Conservation (phyloP, 2,329 filamentous ascomycete genomes). For the Fusarium zealandicum region DNA sequence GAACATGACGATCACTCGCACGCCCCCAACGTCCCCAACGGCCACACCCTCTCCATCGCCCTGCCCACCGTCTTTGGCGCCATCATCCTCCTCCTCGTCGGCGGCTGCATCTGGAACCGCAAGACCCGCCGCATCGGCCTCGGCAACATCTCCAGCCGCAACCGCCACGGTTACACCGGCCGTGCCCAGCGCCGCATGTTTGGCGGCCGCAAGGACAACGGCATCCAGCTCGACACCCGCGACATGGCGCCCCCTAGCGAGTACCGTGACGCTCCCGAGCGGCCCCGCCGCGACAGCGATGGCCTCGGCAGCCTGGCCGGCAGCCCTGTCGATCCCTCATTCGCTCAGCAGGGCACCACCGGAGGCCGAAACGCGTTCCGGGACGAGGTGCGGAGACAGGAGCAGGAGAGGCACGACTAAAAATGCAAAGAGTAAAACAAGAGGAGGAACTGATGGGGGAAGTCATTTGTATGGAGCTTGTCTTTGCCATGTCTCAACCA, state of each 20-base stretch:
- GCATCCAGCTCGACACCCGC: constrained; percentile 55
- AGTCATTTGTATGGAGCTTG: constrained; percentile 1
- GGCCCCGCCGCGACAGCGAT: constrained; percentile 52
- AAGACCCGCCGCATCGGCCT: constrained; percentile 58
- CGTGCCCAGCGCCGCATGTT: constrained; percentile 49
- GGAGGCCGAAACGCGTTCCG: constrained; percentile 55
- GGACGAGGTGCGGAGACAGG: constrained; percentile 59
- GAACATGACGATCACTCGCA: constrained; percentile 46
- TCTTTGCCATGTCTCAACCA: not conserved
- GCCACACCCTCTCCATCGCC: constrained; percentile 59
- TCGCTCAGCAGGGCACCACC: constrained; percentile 48
- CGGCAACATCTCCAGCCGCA: constrained; percentile 60
- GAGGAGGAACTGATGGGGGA: constrained; percentile 2
- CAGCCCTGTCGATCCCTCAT: constrained; percentile 54
- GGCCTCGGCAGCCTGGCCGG: constrained; percentile 58
- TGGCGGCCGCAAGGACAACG: constrained; percentile 46
- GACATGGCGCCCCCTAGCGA: constrained; percentile 33
- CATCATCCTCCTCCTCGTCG: constrained; percentile 56
- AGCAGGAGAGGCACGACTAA: constrained; percentile 47
- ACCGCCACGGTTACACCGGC: constrained; percentile 54
- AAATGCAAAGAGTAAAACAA: not conserved
- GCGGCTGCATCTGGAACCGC: constrained; percentile 65
- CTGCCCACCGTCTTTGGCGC: constrained; percentile 59
- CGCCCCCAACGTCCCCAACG: constrained; percentile 43
- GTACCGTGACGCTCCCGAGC: constrained; percentile 48